A percentile compares a stretch with the other conserved stretches of the same genome.
Conservation (phyloP, 176 grass and related monocot genomes). For the Juncus inflexus region DNA sequence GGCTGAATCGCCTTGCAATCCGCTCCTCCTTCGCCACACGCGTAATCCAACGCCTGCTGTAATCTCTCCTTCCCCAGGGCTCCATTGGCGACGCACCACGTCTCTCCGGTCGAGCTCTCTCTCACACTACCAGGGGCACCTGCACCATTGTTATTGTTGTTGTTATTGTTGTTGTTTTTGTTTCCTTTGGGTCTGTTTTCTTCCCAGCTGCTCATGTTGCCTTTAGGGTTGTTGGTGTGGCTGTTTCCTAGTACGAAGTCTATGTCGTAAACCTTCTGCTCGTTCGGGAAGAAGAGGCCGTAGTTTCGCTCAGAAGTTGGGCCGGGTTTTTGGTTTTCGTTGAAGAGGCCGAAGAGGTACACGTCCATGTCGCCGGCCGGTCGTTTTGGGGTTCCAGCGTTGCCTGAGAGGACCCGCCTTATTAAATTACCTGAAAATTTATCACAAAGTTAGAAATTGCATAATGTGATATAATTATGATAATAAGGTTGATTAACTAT, state of each 20-base stretch:
- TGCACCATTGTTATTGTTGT: background rate
- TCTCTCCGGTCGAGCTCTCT: conserved; percentile 41
- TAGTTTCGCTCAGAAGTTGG: conserved; percentile 84
- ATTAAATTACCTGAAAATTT: conserved; percentile 45
- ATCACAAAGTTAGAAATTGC: conserved; percentile 3
- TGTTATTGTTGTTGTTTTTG: background rate
- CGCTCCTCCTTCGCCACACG: conserved; percentile 71
- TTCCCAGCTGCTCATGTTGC: conserved; percentile 21
- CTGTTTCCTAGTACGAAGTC: conserved; percentile 56
- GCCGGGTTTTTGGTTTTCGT: conserved; percentile 96
- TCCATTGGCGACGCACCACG: conserved; percentile 86
- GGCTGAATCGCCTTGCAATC: conserved; percentile 81
- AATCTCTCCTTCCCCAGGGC: conserved; percentile 41
- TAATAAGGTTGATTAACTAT: background rate
- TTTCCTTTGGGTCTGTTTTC: conserved; percentile 17
- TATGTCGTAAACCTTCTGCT: conserved; percentile 88
- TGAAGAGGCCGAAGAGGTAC: conserved; percentile 94
- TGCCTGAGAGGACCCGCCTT: conserved; percentile 69
- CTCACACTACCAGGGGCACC: conserved; percentile 24
- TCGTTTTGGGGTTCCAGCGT: conserved; percentile 66
- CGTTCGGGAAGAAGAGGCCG: conserved; percentile 81
- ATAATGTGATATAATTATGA: background rate
- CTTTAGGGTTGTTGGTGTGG: conserved; percentile 10
- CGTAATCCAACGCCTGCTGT: conserved; percentile 70
- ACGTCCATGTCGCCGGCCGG: conserved; percentile 71